Evolutionary conservation across 116 monocot genomes (phyloP).

Genomic region (Phalaenopsis hybrid): DNA sequence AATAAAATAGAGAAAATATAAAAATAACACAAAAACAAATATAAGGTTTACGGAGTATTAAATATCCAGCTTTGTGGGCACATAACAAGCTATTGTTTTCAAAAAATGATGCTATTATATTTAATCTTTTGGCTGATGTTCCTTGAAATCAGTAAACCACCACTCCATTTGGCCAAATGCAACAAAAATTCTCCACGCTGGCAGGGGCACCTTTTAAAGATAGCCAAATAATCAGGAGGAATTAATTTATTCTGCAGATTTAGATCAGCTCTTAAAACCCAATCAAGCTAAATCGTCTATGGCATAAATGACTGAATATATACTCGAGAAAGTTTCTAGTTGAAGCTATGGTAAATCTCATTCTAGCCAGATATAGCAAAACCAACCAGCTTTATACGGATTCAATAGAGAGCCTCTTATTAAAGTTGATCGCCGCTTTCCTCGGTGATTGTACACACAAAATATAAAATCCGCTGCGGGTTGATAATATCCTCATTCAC

Average conservation of each 20-base stretch:
- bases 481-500: not conserved
- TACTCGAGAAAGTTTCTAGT: not conserved
- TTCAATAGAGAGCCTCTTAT: not conserved
- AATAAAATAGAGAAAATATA: not conserved
- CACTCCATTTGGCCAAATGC: not conserved
- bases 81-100: not conserved
- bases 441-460: not conserved
- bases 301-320: not conserved
- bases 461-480: not conserved
- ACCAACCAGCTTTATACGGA: not conserved
- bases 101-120: not conserved
- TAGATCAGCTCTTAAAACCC: not conserved
- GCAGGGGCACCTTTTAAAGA: not conserved
- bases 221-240: not conserved
- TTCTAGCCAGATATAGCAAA: not conserved
- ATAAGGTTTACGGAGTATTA: not conserved
- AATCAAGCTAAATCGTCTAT: slow-evolving; percentile 3
- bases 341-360: not conserved
- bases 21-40: not conserved
- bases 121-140: not conserved
- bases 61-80: not conserved
- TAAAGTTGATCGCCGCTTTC: not conserved
- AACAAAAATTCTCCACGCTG: not conserved
- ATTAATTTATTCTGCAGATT: not conserved
- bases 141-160: not conserved